Evolutionary conservation across 176 grass and related monocot species (phyloP), one percentile per base, ranked within the genome.

Genomic region (Zoysia pacifica): DNA sequence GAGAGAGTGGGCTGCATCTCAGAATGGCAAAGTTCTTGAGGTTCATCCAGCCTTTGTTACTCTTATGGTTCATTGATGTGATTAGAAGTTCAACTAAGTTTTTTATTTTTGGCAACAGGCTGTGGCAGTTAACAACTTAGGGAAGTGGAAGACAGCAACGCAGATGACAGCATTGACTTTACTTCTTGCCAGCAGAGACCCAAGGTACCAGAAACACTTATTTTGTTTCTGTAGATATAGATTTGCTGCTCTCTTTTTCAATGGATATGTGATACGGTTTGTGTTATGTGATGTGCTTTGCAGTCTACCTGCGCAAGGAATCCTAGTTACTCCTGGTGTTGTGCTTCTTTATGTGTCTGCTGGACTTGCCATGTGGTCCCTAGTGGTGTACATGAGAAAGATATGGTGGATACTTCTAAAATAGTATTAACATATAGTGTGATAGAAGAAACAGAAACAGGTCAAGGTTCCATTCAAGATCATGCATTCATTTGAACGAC

Each of bases 1-100:
- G 37, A 93, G 93, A 78, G 93, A 99, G 65, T 99, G 97, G 97
- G 93, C 97, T 77, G 97, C 97, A 2, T 99, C 97, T 83, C 92
- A 99, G 80, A 87, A 84, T 91, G 86, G 81, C 81, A 87, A 90
- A 83, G 84, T 93, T 93, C 90, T 99, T 40, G 88, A 95, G 97
- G 97, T 99, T 84, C 20, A 8, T 89, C 63, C 66, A 82, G 72
- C 28, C 58, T 66, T 36, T 51, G 35, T 75, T 75, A 58, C 69
- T 38, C 72, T 83, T 14, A 13, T 6, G 38, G 67, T 85, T 41
- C 44, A 72, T 28, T 0, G 28, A 38, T 64, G 47, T 47, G 41
- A 78, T 81, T 61, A 59, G 65, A 56, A 10, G 69, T 79, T 74
- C 10, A 51, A 70, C 40, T 12, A 20, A 83, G 8, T 58, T 47